phyloP scores from a whole-genome alignment of 495 filamentous ascomycete species.

The Aspergillus saccharolyticus region DNA sequence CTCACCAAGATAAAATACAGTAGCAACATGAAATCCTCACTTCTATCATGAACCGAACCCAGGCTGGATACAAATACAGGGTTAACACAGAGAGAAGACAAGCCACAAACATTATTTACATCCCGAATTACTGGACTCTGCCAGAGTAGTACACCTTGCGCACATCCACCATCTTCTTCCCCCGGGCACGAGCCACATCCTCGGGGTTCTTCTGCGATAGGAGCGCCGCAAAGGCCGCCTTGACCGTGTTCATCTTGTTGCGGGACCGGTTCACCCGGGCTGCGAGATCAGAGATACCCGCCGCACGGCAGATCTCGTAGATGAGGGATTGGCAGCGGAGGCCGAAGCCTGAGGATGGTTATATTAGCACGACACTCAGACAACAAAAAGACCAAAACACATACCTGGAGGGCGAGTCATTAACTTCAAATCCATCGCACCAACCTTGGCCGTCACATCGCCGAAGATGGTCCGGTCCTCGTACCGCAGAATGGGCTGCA shows the following conservation, averaged over 20 bases:
- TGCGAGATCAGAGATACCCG: conserved; percentile 79
- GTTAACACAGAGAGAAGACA: conserved; percentile 20
- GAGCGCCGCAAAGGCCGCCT: conserved; percentile 80
- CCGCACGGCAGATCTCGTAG: conserved; percentile 81
- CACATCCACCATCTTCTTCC: conserved; percentile 92
- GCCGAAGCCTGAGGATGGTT: conserved; percentile 66
- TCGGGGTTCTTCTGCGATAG: conserved; percentile 79
- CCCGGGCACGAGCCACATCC: conserved; percentile 76
- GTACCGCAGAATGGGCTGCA: conserved; percentile 83
- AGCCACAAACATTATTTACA: conserved; percentile 36
- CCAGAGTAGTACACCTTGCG: conserved; percentile 97
- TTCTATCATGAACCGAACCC: conserved; percentile 10
- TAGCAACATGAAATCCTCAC: not conserved
- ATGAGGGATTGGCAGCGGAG: conserved; percentile 84
- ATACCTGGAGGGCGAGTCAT: conserved; percentile 81
- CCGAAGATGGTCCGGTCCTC: conserved; percentile 90
- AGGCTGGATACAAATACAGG: conserved; percentile 13
- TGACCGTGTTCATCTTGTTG: conserved; percentile 96
- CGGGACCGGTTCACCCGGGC: conserved; percentile 71
- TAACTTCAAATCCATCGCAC: conserved; percentile 74
- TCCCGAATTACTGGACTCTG: conserved; percentile 34
- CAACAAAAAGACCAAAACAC: conserved; percentile 18
- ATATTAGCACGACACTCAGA: conserved; percentile 8
- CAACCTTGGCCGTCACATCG: conserved; percentile 76
- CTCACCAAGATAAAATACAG: too few relatives aligned